A percentile compares a stretch with the other conserved stretches of the same genome.
phyloP scores from a whole-genome alignment of 495 filamentous ascomycete species.

The Chlorociboria aeruginascens region DNA sequence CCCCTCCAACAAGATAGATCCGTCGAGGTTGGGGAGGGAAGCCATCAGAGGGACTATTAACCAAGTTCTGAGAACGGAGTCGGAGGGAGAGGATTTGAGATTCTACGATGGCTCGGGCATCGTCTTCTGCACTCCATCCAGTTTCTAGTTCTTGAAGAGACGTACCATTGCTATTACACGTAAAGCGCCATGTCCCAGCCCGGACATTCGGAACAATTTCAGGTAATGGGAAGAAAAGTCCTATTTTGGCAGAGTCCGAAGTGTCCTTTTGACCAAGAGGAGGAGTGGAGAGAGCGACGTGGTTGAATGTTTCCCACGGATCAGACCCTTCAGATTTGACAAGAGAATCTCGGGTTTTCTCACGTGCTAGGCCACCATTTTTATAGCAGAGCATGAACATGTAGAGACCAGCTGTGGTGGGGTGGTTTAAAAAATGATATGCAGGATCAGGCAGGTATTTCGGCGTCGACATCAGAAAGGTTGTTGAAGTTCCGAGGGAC shows the following conservation, averaged over 20 bases:
- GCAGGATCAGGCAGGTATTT: conserved; percentile 77
- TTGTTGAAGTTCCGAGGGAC: conserved; percentile 87
- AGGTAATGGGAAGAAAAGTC: conserved; percentile 85
- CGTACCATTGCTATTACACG: conserved; percentile 39
- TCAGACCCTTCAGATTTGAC: conserved; percentile 32
- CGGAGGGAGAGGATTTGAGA: conserved; percentile 85
- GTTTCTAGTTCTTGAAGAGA: conserved; percentile 29
- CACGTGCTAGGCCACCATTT: conserved; percentile 88
- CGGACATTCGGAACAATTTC: conserved; percentile 90
- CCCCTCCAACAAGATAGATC: conserved; percentile 89
- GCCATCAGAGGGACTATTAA: conserved; percentile 34
- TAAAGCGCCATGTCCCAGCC: conserved; percentile 76
- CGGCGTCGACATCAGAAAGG: conserved; percentile 91
- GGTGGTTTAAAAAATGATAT: conserved; percentile 85
- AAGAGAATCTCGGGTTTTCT: conserved; percentile 65
- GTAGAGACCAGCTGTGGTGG: conserved; percentile 66
- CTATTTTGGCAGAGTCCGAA: conserved; percentile 59
- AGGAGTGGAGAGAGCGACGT: conserved; percentile 46
- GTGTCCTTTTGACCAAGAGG: conserved; percentile 47
- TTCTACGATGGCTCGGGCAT: conserved; percentile 85
- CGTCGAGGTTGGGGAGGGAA: conserved; percentile 77
- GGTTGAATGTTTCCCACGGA: conserved; percentile 70
- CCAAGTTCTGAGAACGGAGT: conserved; percentile 65
- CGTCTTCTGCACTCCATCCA: conserved; percentile 46
- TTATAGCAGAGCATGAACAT: conserved; percentile 99